Evolutionary conservation across 2,329 filamentous ascomycete genomes (phyloP).

Genomic region (Trichoderma atrobrunneum): DNA sequence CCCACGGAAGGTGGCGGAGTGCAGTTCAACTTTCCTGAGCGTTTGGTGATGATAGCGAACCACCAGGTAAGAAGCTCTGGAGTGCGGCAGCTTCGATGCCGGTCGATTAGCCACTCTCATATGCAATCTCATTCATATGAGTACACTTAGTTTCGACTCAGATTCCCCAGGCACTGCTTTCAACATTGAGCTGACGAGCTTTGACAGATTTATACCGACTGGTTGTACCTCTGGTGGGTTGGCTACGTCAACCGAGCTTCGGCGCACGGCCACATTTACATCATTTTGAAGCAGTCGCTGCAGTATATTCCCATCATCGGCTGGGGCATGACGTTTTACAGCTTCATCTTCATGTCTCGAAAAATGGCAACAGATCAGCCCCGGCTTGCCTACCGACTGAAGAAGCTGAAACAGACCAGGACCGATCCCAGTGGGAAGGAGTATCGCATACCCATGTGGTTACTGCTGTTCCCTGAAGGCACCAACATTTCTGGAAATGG

Average conservation of each 20-base stretch:
- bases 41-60: slow-evolving; percentile 81
- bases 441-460: slow-evolving; percentile 80
- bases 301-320: slow-evolving; percentile 79
- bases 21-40: slow-evolving; percentile 75
- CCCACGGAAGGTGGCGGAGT: slow-evolving; percentile 69
- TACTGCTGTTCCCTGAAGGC: slow-evolving; percentile 83
- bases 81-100: not conserved
- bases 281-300: slow-evolving; percentile 84
- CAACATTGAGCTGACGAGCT: not conserved
- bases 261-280: slow-evolving; percentile 84
- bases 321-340: slow-evolving; percentile 78
- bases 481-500: slow-evolving; percentile 76
- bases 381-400: slow-evolving; percentile 70
- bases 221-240: slow-evolving; percentile 92
- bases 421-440: slow-evolving; percentile 51
- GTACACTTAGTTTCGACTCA: not conserved
- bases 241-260: slow-evolving; percentile 73
- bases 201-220: slow-evolving; percentile 75
- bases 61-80: slow-evolving; percentile 62
- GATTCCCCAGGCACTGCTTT: not conserved
- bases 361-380: slow-evolving; percentile 80
- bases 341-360: slow-evolving; percentile 88
- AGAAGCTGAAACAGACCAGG: slow-evolving; percentile 61
- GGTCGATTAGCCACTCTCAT: not conserved
- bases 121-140: not conserved